phyloP scores from a whole-genome alignment of 2,329 filamentous ascomycete genomes.

The Penicillium concentricum region DNA sequence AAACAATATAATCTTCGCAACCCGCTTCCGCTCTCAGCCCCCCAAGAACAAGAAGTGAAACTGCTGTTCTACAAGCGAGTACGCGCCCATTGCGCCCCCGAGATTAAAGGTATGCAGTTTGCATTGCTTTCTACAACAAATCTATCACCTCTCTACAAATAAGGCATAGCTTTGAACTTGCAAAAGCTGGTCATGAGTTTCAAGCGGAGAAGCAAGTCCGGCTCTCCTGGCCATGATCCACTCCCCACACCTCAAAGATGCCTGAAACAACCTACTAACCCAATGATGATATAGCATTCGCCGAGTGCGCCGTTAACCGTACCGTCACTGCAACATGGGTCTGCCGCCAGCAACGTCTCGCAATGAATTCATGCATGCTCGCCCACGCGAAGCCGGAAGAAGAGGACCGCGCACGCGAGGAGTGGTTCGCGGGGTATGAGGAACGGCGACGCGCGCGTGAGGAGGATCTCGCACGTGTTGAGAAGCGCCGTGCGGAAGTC shows the following conservation, averaged over 20 bases:
- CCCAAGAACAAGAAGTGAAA: constrained; percentile 78
- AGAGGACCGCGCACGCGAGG: constrained; percentile 82
- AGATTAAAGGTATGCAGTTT: constrained; percentile 66
- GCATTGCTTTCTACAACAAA: neutral
- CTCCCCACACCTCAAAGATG: neutral
- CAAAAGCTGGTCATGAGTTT: neutral
- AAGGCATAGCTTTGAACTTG: neutral
- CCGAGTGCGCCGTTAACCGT: constrained; percentile 79
- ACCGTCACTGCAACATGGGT: constrained; percentile 86
- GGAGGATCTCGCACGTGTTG: constrained; percentile 52
- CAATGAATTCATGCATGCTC: constrained; percentile 95
- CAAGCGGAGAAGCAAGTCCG: neutral
- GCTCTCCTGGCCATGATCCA: neutral
- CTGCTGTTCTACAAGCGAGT: constrained; percentile 80
- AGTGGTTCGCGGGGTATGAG: constrained; percentile 82
- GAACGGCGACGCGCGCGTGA: constrained; percentile 68
- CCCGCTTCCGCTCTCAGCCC: constrained; percentile 77
- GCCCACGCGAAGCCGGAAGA: constrained; percentile 78
- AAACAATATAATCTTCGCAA: constrained; percentile 56
- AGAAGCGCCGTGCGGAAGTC: constrained; percentile 42
- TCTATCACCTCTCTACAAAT: neutral
- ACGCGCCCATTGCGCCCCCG: constrained; percentile 68
- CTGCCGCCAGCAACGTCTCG: constrained; percentile 73
- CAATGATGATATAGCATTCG: constrained; percentile 67
- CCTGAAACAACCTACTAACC: neutral